Base-by-base conservation (phyloP, 352 stramenopile genomes). In the Globisporangium mamillatum region DNA sequence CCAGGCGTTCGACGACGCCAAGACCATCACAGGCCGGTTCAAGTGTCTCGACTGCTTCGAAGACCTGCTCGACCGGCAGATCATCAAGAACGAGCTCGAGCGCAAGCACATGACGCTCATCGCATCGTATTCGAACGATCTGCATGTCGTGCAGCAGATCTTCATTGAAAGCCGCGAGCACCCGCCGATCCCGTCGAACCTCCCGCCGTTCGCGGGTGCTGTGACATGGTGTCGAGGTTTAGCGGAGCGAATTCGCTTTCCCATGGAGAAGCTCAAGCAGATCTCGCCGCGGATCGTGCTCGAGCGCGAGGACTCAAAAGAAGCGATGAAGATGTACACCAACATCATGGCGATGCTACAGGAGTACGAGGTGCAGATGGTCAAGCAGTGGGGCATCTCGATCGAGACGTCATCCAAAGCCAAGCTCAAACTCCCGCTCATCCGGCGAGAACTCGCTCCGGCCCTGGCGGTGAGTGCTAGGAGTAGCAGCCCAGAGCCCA, bases 21-120 rank as follows among this genome's bases (percentile, higher is more conserved):
- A 91, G 64, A 98, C 90, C 0, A 89, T 97, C 27, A 77, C 74
- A 6, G 90, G 86, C 0, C 71, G 88, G 7, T 97, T 98, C 67
- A 97, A 97, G 60, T 94, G 97, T 27, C 81, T 98, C 29, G 90
- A 98, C 58, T 95, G 86, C 67, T 98, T 98, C 63, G 85, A 94
- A 46, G 90, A 92, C 41, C 66, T 98, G 12, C 75, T 98, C 0
- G 80, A 94, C 57, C 79, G 93, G 0, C 77, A 81, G 54, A 91
- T 93, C 44, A 92, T 94, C 64, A 93, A 93, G 61, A 95, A 94
- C 60, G 91, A 97, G 63, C 73, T 98, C 12, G 90, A 97, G 64
- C 81, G 86, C 58, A 97, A 97, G 64, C 85, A 98, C 71, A 86
- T 79, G 10, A 71, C 76, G 8, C 69, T 98, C 34, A 80, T 98